Base-by-base conservation (phyloP, 139 green algal species). In the Micromonas commoda region DNA sequence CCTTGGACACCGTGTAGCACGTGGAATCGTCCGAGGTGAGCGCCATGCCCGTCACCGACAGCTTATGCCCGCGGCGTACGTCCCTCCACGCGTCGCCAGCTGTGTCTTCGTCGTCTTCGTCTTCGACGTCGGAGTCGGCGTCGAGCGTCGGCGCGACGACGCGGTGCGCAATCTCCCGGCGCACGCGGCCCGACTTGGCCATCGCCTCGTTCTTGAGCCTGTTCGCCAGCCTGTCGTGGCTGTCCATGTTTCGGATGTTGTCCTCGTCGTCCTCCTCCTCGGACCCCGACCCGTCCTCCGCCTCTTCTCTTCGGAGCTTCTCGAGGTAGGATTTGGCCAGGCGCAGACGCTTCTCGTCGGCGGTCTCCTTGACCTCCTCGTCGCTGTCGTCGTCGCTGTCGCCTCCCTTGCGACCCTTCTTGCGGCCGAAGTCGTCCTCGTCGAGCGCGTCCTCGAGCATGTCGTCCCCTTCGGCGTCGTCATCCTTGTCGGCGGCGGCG, bases 271-370 rank as follows among this genome's bases (percentile, higher is more conserved):
- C 75, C 6, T 83, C 84, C 51, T 80, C 82, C 0, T 83, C 81
- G 19, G 81, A 74, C 0, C 78, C 84, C 1, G 20, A 76, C 80
- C 65, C 80, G 80, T 83, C 81, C 0, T 77, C 85, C 20, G 79
- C 74, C 57, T 79, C 71, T 31, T 79, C 82, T 3, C 51, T 76
- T 19, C 87, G 67, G 0, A 96, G 67, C 6, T 84, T 73, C 26
- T 84, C 54, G 21, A 96, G 45, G 71, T 95, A 95, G 3, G 81
- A 83, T 71, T 90, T 91, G 51, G 91, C 91, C 35, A 85, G 75
- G 2, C 92, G 82, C 57, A 94, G 81, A 0, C 90, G 83, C 76
- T 95, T 94, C 84, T 95, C 83, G 70, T 93, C 89, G 34, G 90
- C 89, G 39, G 88, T 96, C 79, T 96, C 92, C 29, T 69, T 35